phyloP scores from a whole-genome alignment of 1,139 yeast genomes.

The Sugiyamaella sp. region DNA sequence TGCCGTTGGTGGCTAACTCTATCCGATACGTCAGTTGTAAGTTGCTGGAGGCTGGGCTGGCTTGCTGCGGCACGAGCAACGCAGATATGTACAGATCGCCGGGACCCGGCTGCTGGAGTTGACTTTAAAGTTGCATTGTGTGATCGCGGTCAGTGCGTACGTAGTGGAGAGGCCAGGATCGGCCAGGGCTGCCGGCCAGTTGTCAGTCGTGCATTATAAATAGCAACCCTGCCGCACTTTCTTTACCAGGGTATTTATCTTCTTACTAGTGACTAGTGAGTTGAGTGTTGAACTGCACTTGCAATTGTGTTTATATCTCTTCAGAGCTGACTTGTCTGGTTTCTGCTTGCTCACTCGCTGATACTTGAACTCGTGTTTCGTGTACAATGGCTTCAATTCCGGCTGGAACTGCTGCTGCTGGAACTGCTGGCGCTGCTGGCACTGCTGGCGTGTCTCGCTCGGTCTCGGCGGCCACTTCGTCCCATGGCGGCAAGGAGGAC shows the following conservation, averaged over 20 bases:
- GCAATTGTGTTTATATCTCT: no score
- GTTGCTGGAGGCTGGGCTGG: not conserved
- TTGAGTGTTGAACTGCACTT: no score
- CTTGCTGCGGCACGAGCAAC: constrained; percentile 7
- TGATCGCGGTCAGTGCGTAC: not conserved
- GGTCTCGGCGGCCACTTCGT: constrained; percentile 7
- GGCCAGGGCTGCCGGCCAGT: not conserved
- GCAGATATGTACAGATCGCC: constrained; percentile 5
- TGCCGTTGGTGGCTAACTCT: not conserved
- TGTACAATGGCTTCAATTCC: not conserved
- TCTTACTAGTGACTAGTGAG: no score
- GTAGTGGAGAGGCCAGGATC: not conserved
- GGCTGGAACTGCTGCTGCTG: not conserved
- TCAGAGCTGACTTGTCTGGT: no score
- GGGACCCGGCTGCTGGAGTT: not conserved
- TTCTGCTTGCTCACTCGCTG: no score
- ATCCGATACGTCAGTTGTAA: not conserved
- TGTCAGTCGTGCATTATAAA: no score
- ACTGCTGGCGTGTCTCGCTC: no score
- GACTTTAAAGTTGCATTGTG: constrained; percentile 13
- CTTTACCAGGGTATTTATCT: no score
- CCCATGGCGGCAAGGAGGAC: constrained; percentile 27
- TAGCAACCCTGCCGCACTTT: no score
- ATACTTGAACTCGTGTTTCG: not conserved
- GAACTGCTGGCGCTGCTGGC: not conserved